A percentile compares a stretch with the other conserved stretches of the same genome.
Conservation (phyloP, 2,329 filamentous ascomycete genomes). For the Zymoseptoria brevis region DNA sequence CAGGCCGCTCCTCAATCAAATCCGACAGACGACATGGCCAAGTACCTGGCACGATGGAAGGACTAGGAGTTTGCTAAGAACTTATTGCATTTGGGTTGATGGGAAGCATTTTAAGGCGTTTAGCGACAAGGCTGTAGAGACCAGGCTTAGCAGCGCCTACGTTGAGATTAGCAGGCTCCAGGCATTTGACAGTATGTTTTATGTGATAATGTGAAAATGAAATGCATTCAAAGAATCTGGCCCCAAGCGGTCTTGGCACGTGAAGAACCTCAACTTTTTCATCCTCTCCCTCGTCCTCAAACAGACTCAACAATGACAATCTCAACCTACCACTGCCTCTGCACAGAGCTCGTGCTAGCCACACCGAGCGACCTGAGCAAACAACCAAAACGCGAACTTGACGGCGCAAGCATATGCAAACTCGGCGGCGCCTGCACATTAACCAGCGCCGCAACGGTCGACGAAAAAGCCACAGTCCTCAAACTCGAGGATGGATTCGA, state of each 20-base stretch:
- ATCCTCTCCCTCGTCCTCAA: neutral
- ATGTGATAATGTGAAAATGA: constrained; percentile 2
- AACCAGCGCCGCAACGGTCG: constrained; percentile 8
- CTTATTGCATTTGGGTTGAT: neutral
- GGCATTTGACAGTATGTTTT: neutral
- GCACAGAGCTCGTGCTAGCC: constrained; percentile 56
- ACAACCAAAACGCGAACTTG: constrained; percentile 47
- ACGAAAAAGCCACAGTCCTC: constrained; percentile 16
- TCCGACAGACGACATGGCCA: constrained; percentile 48
- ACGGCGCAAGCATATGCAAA: constrained; percentile 52
- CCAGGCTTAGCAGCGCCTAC: neutral
- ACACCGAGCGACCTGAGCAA: constrained; percentile 46
- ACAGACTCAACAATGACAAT: constrained; percentile 4
- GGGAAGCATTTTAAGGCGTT: neutral
- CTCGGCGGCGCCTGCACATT: constrained; percentile 28
- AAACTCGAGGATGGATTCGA: constrained; percentile 54
- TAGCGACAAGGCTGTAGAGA: neutral
- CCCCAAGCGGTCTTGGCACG: neutral
- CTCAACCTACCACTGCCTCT: constrained; percentile 55
- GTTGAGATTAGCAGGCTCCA: neutral
- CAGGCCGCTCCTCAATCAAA: constrained; percentile 48
- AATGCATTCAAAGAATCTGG: neutral
- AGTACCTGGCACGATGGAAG: constrained; percentile 52
- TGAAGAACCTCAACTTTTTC: neutral
- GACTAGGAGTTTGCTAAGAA: constrained; percentile 35